phyloP scores from a whole-genome alignment of 768 basidiomycete genomes.

The Rhizopogon sp. region DNA sequence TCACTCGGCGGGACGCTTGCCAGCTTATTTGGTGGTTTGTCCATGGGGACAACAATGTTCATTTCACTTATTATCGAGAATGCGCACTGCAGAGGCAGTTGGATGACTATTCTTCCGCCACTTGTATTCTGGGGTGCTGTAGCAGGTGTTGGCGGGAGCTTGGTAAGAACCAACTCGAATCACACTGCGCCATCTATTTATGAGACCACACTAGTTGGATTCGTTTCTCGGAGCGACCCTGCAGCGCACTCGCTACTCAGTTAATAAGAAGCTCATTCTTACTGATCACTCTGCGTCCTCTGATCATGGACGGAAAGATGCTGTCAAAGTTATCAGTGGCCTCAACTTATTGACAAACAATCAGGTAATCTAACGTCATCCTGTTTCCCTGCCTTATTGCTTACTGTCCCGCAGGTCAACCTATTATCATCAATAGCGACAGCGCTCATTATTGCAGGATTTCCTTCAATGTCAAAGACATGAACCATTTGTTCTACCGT shows the following conservation, averaged over 20 bases:
- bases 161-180: conserved; percentile 39
- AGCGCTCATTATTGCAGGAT: conserved; percentile 27
- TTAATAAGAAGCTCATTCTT: conserved; percentile 54
- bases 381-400: background rate
- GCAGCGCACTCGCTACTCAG: conserved; percentile 74
- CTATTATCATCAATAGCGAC: conserved; percentile 37
- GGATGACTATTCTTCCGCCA: conserved; percentile 32
- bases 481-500: too few species aligned
- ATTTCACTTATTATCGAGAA: conserved; percentile 59
- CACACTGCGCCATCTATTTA: background rate
- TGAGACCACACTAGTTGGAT: conserved; percentile 52
- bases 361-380: conserved; percentile 43
- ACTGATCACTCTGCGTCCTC: conserved; percentile 42
- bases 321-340: conserved; percentile 58
- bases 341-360: conserved; percentile 76
- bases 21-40: conserved; percentile 65
- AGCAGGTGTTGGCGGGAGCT: conserved; percentile 74
- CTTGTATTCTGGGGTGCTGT: conserved; percentile 56
- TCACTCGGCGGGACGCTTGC: conserved; percentile 70
- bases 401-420: conserved; percentile 32
- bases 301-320: conserved; percentile 28
- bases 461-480: conserved; percentile 20
- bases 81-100: conserved; percentile 39
- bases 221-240: conserved; percentile 85
- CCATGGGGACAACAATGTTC: conserved; percentile 65